Base-by-base conservation (phyloP, 2,329 filamentous ascomycete genomes). In the Alternaria gaisen region DNA sequence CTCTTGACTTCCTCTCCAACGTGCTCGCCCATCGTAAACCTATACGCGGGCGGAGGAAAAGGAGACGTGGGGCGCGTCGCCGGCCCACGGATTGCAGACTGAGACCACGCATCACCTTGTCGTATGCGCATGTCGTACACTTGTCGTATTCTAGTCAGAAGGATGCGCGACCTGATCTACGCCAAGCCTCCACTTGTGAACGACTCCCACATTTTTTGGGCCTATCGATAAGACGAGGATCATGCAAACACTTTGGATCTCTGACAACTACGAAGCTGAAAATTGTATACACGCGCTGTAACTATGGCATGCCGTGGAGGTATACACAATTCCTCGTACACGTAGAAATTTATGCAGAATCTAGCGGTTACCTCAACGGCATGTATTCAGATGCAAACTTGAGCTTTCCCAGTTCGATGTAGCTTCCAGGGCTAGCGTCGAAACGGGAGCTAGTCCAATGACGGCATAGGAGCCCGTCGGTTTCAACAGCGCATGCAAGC, bases 31-130 rank as follows among this genome's bases (percentile, higher is more conserved):
- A 64, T 56, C 60, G 54, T 32, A 58, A 63, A 14, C 54, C 22
- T 28, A 53, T 42, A 26, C 60, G 64, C 36, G 64, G 55, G n/a
- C 42, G 36, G 53, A 54, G 40, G 42, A 41, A 63, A 26, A 52
- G 57, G 34, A 53, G 60, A 46, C 58, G 56, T 57, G 63, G 66
- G 60, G 68, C 65, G 58, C 60, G 69, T 53, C 55, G 69, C 72
- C 74, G 67, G 68, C 61, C 67, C 52, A 66, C 44, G 34, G 66
- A 62, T 60, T 65, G 66, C 56, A 73, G 61, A 68, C 60, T 63
- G 64, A 72, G 68, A 65, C 60, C 28, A 56, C 63, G 70, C 76
- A 79, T 79, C 57, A 71, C 65, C 72, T 64, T 41, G 50, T 43
- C 55, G 59, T 54, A 54, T 56, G 64, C 42, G 60, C 69, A 71